Evolutionary conservation across 176 grass and related monocot genomes (phyloP).

Genomic region (Musa acuminata): DNA sequence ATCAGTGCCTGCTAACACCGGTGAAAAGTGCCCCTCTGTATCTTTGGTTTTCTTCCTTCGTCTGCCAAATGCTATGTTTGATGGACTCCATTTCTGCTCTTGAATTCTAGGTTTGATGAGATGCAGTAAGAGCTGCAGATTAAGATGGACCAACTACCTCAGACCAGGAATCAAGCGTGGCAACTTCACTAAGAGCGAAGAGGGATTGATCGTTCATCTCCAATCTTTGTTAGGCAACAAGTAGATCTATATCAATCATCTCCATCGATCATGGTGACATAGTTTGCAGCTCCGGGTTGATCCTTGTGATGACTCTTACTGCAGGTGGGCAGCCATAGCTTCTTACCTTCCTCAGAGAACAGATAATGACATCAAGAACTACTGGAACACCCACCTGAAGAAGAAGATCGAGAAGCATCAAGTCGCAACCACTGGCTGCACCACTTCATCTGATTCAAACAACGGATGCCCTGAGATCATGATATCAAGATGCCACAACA

Average conservation of each 20-base stretch:
- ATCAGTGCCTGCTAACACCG: not conserved
- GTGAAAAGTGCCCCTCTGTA: not conserved
- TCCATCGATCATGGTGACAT: not conserved
- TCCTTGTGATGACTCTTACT: not conserved
- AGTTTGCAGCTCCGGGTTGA: not conserved
- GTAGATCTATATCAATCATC: too few relatives aligned
- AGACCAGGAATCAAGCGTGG: too few relatives aligned
- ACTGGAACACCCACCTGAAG: slow-evolving; percentile 8
- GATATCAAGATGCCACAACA: too few relatives aligned
- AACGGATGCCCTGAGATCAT: not conserved
- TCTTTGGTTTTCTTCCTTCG: not conserved
- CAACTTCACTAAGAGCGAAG: too few relatives aligned
- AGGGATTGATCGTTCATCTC: too few relatives aligned
- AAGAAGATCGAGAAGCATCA: not conserved
- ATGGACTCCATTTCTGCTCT: too few relatives aligned
- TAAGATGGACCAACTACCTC: too few relatives aligned
- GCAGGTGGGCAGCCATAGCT: slow-evolving; percentile 2
- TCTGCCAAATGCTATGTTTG: too few relatives aligned
- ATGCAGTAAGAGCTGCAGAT: too few relatives aligned
- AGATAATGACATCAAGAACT: slow-evolving; percentile 7
- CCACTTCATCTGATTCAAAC: not conserved
- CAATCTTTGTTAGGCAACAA: too few relatives aligned
- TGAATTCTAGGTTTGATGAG: too few relatives aligned
- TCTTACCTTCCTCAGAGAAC: slow-evolving; percentile 1
- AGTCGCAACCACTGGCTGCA: not conserved